Conservation (phyloP, 805 yeast genomes). For the Saccharomycopsis sp. region DNA sequence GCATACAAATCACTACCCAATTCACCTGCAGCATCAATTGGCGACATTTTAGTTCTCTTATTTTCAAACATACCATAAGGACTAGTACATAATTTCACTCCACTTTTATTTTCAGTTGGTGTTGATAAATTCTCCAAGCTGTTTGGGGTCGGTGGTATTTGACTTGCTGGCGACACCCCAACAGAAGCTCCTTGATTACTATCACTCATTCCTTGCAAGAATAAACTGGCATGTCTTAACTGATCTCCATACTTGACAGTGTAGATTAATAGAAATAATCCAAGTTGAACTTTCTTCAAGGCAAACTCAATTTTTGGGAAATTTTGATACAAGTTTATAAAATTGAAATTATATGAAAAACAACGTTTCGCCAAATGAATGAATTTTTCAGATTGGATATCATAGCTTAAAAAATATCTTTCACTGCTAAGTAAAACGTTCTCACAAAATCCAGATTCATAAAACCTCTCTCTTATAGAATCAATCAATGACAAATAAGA, state of each 20-base stretch:
- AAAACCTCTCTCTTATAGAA: constrained; percentile 10
- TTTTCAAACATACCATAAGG: no score
- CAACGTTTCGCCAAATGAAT: constrained; percentile 17
- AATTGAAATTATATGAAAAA: constrained; percentile 14
- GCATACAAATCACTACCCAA: not conserved
- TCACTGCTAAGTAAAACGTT: constrained; percentile 9
- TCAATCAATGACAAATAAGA: constrained; percentile 9
- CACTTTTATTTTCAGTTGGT: no score
- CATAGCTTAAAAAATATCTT: constrained; percentile 4
- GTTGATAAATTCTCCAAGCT: no score
- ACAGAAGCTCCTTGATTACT: not conserved
- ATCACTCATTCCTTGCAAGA: constrained; percentile 8
- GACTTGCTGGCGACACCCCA: not conserved
- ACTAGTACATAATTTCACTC: no score
- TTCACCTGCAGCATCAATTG: no score
- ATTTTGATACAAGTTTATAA: constrained; percentile 14
- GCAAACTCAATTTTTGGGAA: constrained; percentile 15
- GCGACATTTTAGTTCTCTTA: no score
- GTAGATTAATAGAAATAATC: constrained; percentile 9
- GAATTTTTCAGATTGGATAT: constrained; percentile 1
- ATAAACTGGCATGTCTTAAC: constrained; percentile 8
- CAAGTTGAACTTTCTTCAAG: constrained; percentile 17
- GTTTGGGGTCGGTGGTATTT: no score
- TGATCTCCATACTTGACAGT: constrained; percentile 12
- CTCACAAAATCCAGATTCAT: constrained; percentile 9